Base-by-base conservation (phyloP, 139 green algal species). In the Chlorella sp. region DNA sequence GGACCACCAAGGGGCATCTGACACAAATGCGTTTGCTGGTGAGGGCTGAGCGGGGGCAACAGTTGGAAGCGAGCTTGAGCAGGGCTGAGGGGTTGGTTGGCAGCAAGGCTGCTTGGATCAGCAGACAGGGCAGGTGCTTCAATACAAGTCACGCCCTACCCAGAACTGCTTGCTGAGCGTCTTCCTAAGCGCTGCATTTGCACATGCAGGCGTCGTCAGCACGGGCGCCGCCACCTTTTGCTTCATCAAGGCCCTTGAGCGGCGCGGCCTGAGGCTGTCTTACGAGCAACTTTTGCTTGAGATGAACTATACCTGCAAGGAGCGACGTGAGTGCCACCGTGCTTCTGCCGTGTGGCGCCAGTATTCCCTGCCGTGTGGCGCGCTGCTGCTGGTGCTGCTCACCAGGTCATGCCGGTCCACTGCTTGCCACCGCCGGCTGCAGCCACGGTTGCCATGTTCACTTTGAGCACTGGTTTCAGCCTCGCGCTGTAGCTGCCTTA, bases 171-270 rank as follows among this genome's bases (percentile, higher is more conserved):
- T n/a, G n/a, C n/a, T n/a, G n/a, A n/a, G n/a, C n/a, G n/a, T n/a
- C n/a, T n/a, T n/a, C n/a, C 11, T 11, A 7, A 54, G 7, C 46
- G 8, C 11, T 54, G 46, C 46, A 7, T 7, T 11, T 11, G 46
- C 24, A 8, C 5, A 88, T 24, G 84, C 75, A 20, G 88, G 84
- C 64, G 87, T 67, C 58, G 88, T 89, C 41, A 88, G 92, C 81
- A 96, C 93, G 8, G 94, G 93, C 7, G 94, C 93, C 30, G 93
- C 92, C 54, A 96, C 93, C n/a, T 96, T 92, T 84, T 85, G 80
- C 40, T 96, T 96, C 86, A 95, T 95, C 60, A 80, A 95, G 68
- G 90, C 89, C 34, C 80, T 92, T 14, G 84, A 87, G 64, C 73
- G 43, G 40, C 43, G 43, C 19, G 84, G 84, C 26, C 51, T 78